phyloP scores from a whole-genome alignment of 129 eudicot genomes.

The Centrapalus pauciflorus region DNA sequence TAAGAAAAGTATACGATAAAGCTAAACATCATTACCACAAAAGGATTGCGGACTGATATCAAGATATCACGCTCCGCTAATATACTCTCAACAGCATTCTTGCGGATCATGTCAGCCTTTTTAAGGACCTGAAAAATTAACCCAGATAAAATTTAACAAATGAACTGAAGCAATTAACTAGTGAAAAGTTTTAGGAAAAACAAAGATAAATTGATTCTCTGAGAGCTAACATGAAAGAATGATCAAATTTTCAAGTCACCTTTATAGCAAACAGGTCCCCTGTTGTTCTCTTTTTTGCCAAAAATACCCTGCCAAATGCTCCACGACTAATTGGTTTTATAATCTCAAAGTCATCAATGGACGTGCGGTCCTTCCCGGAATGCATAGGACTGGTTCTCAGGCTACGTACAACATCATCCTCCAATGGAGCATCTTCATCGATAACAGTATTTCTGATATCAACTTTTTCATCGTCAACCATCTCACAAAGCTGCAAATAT shows the following conservation, averaged over 20 bases:
- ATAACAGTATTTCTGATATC: slow-evolving; percentile 74
- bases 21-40: slow-evolving; percentile 72
- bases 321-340: slow-evolving; percentile 98
- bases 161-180: background rate
- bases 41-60: slow-evolving; percentile 94
- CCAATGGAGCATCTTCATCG: slow-evolving; percentile 95
- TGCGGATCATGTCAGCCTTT: slow-evolving; percentile 95
- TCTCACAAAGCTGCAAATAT: slow-evolving; percentile 83
- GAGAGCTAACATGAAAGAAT: background rate
- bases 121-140: slow-evolving; percentile 64
- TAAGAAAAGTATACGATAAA: slow-evolving; percentile 7
- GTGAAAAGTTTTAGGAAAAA: background rate
- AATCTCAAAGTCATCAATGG: slow-evolving; percentile 91
- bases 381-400: slow-evolving; percentile 88
- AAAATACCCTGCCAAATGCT: slow-evolving; percentile 89
- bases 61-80: slow-evolving; percentile 93
- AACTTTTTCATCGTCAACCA: slow-evolving; percentile 82
- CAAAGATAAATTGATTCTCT: background rate
- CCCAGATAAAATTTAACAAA: background rate
- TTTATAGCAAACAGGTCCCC: slow-evolving; percentile 96
- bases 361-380: slow-evolving; percentile 80
- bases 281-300: slow-evolving; percentile 92
- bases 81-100: slow-evolving; percentile 97
- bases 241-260: slow-evolving; percentile 35
- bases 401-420: slow-evolving; percentile 91